Conservation (phyloP, 139 green algal species). For the Volvox africanus region DNA sequence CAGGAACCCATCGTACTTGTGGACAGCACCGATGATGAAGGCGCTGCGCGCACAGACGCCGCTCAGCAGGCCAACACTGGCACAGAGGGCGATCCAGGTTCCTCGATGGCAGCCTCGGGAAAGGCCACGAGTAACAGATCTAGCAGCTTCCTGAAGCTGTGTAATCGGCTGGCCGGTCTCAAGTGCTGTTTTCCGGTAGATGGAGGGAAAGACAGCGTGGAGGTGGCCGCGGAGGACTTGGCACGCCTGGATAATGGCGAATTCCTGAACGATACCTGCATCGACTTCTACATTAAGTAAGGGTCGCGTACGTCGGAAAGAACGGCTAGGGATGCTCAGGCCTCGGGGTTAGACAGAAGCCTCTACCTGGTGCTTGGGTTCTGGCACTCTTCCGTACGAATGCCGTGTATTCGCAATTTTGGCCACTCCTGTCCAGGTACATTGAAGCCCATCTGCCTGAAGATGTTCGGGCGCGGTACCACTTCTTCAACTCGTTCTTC, state of each 20-base stretch:
- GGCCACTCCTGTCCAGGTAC: slow-evolving; percentile 69
- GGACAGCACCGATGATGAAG: slow-evolving; percentile 40
- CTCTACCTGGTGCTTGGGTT: no score
- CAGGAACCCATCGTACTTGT: slow-evolving; percentile 29
- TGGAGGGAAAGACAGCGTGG: slow-evolving; percentile 66
- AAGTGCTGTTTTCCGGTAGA: slow-evolving; percentile 59
- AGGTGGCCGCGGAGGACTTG: slow-evolving; percentile 79
- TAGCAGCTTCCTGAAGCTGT: background rate
- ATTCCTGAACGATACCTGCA: slow-evolving; percentile 96
- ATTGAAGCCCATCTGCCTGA: slow-evolving; percentile 59
- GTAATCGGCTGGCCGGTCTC: background rate
- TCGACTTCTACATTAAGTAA: slow-evolving; percentile 92
- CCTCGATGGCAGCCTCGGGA: slow-evolving; percentile 1
- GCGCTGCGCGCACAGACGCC: background rate
- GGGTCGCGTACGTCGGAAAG: no score
- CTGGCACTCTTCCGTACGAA: no score
- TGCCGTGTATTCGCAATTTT: no score
- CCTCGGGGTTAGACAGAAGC: no score
- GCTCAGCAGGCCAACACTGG: background rate
- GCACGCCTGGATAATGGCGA: slow-evolving; percentile 75
- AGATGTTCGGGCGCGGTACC: slow-evolving; percentile 40
- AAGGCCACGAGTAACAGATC: background rate
- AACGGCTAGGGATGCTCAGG: no score
- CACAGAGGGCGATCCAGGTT: background rate
- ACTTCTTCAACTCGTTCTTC: slow-evolving; percentile 95